Conservation (phyloP, 495 filamentous ascomycete genomes). For the Thermothielavioides terrestris region DNA sequence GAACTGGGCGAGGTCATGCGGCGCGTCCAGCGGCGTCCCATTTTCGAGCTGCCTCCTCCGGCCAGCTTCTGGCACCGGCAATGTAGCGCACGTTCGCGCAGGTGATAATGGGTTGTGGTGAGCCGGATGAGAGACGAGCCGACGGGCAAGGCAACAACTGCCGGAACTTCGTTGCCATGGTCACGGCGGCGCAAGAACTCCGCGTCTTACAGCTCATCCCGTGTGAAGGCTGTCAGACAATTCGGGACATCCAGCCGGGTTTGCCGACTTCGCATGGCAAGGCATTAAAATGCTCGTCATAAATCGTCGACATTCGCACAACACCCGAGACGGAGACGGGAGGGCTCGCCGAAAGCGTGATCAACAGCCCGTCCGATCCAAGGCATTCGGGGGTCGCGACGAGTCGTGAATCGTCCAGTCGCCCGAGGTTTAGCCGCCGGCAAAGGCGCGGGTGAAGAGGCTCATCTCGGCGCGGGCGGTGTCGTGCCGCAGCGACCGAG, state of each 20-base stretch:
- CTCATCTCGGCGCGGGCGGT: constrained; percentile 14
- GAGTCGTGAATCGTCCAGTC: constrained; percentile 16
- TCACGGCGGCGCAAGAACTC: neutral
- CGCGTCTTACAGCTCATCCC: neutral
- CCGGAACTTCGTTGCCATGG: neutral
- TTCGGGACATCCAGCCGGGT: neutral
- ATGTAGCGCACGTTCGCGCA: no score
- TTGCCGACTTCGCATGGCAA: constrained; percentile 1
- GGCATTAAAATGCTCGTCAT: no score
- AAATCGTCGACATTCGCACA: neutral
- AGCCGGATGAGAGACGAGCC: no score
- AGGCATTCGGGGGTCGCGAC: constrained; percentile 4
- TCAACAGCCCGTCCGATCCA: constrained; percentile 10
- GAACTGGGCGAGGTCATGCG: no score
- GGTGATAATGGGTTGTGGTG: no score
- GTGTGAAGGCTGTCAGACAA: neutral
- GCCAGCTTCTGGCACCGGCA: no score
- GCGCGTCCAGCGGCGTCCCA: no score
- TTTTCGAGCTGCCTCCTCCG: no score
- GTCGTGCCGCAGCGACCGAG: constrained; percentile 5
- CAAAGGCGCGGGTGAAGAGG: constrained; percentile 12
- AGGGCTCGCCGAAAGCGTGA: neutral
- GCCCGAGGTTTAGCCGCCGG: constrained; percentile 20
- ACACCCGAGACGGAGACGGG: neutral
- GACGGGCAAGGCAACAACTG: neutral